Base-by-base conservation (phyloP, 23 red algal genomes). In the Gracilaria vermiculophylla region DNA sequence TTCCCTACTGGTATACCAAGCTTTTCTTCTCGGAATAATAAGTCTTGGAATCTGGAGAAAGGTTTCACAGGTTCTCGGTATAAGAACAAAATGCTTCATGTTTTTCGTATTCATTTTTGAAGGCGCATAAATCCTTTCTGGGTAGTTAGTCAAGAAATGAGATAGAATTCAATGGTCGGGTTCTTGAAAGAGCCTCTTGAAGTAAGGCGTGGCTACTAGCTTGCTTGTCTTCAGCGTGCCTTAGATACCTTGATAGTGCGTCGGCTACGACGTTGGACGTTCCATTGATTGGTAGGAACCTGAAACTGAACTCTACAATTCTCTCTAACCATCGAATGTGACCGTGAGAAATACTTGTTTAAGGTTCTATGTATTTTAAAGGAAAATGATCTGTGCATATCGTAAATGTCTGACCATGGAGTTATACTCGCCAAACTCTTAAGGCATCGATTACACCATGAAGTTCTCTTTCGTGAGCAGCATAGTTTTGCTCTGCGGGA, bases 191-290 rank as follows among this genome's bases (percentile, higher is more conserved):
- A 37, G 64, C 60, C 42, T 70, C 32, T 1, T 61, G 20, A 2
- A 86, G 62, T 54, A 86, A 35, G 16, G n/a, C n/a, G 15, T 69
- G 58, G 41, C 74, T 86, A 28, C 43, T 49, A 0, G 25, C 33
- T 42, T 74, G 34, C 3, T 28, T 27, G 14, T 66, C 35, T 35
- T 60, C 55, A 4, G 47, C 34, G 52, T 86, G 34, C 15, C 29
- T 57, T 31, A 64, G 64, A 19, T 86, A 33, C 31, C 34, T 51
- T 0, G 62, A 86, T n/a, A 74, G 40, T 16, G 43, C 64, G 53
- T 73, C 62, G n/a, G 31, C 81, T 3, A 86, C 82, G 29, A 36
- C 45, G 39, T 86, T 86, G 6, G 82, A 69, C 24, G 48, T 70
- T 19, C 62, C 64, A 10, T 62, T 67, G 55, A 71, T 71, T 19